Evolutionary conservation across 176 grass and related monocot species (phyloP).

Genomic region (Ampelocalamus luodianensis): DNA sequence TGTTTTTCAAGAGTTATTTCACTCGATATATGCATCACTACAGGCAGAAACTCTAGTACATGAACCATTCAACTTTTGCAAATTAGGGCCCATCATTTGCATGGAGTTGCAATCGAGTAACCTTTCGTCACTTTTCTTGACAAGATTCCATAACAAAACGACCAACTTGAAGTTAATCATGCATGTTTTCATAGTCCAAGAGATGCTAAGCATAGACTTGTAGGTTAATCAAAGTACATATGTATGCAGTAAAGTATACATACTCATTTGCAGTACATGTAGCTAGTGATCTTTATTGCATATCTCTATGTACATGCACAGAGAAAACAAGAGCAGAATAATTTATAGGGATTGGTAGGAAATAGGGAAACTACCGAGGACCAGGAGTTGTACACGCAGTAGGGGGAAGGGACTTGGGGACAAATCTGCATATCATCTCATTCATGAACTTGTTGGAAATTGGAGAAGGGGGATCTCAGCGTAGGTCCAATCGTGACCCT

Average conservation of each 20-base stretch:
- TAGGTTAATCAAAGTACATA: slow-evolving; percentile 36
- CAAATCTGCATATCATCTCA: slow-evolving; percentile 35
- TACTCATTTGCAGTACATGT: slow-evolving; percentile 13
- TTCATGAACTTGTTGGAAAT: slow-evolving; percentile 50
- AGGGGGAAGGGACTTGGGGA: slow-evolving; percentile 22
- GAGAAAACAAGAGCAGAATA: slow-evolving; percentile 31
- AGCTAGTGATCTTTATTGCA: slow-evolving; percentile 22
- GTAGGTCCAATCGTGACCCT: slow-evolving; percentile 53
- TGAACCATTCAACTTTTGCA: slow-evolving; percentile 22
- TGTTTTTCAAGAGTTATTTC: neutral
- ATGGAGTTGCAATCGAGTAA: slow-evolving; percentile 33
- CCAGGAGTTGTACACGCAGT: slow-evolving; percentile 17
- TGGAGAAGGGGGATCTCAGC: slow-evolving; percentile 45
- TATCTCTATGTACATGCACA: slow-evolving; percentile 39
- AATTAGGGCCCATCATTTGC: slow-evolving; percentile 24
- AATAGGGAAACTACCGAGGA: slow-evolving; percentile 1
- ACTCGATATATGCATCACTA: neutral
- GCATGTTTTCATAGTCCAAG: neutral
- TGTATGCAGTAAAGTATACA: neutral
- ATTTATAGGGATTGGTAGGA: slow-evolving; percentile 36
- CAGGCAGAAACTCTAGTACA: neutral
- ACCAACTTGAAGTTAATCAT: slow-evolving; percentile 34
- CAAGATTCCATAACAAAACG: slow-evolving; percentile 38
- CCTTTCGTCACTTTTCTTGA: slow-evolving; percentile 20
- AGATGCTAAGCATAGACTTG: slow-evolving; percentile 46